phyloP scores from a whole-genome alignment of 306 rosid genomes.

The Cyamopsis tetragonoloba region DNA sequence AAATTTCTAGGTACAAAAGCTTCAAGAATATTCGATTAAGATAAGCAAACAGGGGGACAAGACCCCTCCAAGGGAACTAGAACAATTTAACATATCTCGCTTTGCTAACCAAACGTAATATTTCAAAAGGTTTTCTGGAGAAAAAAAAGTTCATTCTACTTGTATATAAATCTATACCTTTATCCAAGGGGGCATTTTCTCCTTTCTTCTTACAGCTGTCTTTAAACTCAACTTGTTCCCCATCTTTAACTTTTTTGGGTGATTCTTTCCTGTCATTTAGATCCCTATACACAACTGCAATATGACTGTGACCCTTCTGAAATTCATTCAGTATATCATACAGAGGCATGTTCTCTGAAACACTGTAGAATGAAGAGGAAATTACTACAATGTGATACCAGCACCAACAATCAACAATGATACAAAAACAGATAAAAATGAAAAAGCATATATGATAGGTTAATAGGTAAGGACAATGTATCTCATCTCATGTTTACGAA shows the following conservation, averaged over 20 bases:
- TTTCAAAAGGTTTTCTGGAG: background rate
- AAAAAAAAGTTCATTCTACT: conserved; percentile 8
- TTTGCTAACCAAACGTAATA: background rate
- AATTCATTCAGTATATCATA: conserved; percentile 94
- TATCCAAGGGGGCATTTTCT: conserved; percentile 37
- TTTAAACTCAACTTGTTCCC: conserved; percentile 39
- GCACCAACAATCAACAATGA: background rate
- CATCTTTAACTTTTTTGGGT: conserved; percentile 38
- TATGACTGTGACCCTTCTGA: conserved; percentile 99
- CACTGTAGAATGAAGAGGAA: conserved; percentile 51
- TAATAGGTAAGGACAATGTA: background rate
- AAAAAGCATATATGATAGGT: background rate
- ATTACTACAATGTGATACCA: conserved; percentile 6
- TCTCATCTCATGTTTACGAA: background rate
- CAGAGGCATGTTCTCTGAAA: conserved; percentile 92
- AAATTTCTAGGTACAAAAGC: background rate
- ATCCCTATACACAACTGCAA: conserved; percentile 87
- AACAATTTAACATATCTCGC: background rate
- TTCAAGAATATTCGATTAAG: conserved; percentile 8
- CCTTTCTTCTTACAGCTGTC: conserved; percentile 45
- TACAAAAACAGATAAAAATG: conserved; percentile 3
- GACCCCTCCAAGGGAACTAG: background rate
- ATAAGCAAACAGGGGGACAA: background rate
- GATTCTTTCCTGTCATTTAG: conserved; percentile 51
- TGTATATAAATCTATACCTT: conserved; percentile 47